Evolutionary conservation across 1,139 yeast species (phyloP).

Genomic region (Candida glucosophila): DNA sequence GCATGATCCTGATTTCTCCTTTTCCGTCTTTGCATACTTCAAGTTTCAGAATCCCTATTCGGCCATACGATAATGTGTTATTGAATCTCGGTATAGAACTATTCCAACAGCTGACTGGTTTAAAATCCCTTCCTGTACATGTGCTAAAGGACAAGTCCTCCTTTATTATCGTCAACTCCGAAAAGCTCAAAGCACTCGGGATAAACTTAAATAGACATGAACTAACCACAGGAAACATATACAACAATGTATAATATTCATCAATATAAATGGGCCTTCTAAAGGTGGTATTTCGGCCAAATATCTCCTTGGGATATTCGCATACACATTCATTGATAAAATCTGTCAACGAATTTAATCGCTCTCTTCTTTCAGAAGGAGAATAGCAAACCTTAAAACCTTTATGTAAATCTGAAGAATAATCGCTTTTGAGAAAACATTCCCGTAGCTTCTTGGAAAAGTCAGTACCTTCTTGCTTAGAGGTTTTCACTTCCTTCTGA

Average conservation of each 20-base stretch:
- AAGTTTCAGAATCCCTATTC: too few relatives aligned
- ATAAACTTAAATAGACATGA: conserved; percentile 11
- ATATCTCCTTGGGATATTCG: conserved; percentile 13
- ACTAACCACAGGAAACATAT: conserved; percentile 19
- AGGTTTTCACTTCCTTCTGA: conserved; percentile 11
- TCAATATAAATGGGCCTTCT: conserved; percentile 11
- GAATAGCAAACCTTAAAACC: conserved; percentile 4
- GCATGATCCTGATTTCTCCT: too few relatives aligned
- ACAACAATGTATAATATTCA: conserved; percentile 15
- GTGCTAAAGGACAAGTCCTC: too few relatives aligned
- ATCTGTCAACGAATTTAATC: conserved; percentile 7
- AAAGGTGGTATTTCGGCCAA: conserved; percentile 13
- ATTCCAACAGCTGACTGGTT: too few relatives aligned
- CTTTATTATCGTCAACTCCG: conserved; percentile 7
- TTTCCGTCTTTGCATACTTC: too few relatives aligned
- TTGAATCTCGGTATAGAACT: too few relatives aligned
- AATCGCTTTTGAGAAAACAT: conserved; percentile 13
- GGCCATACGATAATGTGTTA: too few relatives aligned
- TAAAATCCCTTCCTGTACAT: too few relatives aligned
- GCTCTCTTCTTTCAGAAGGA: conserved; percentile 6
- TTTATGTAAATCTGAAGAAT: conserved; percentile 2
- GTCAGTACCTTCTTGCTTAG: conserved; percentile 17
- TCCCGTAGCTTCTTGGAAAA: conserved; percentile 11
- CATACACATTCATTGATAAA: conserved; percentile 9
- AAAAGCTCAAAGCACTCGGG: conserved; percentile 14